Evolutionary conservation across 441 rosid genomes (phyloP), one percentile per base, ranked within the genome.

Genomic region (Mallotus repandus): DNA sequence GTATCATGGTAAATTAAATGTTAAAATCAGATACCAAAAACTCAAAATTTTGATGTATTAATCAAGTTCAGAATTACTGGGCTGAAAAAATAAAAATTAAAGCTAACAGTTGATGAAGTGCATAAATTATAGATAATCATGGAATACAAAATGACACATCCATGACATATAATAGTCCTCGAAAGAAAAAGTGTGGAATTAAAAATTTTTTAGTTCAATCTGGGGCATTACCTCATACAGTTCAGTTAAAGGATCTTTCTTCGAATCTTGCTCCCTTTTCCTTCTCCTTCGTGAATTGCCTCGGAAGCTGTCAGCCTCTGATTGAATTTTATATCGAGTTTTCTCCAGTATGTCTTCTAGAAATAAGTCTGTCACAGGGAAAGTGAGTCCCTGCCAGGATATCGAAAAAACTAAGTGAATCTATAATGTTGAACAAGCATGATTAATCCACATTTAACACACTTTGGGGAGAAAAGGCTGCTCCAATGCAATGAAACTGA

Each of bases 341-440:
- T 91, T 92, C 88, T 89, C 96, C 81, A 94, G 74, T 61, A 89
- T 84, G 83, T 94, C 98, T 84, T 91, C 99, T 29, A 94, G 84
- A 85, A 84, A 94, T 58, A 89, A 81, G 84, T 94, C 99, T 7
- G 77, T 72, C 71, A 94, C 99, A 66, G 98, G 97, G 76, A 86
- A 91, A 77, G 99, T 92, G 74, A 94, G 83, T 5, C 98, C 96
- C 99, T 94, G 83, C 76, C 54, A 83, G 76, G 57, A 73, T 56
- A 73, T 62, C 57, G 41, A 63, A 62, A 61, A 54, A 53, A 60
- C 50, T 29, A 68, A 21, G 65, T 63, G 4, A 62, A 72, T 45
- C 69, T 19, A 19, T 48, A 32, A 56, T 13, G 11, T 62, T n/a
- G 62, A 12, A 21, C 22, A 60, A 66, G 62, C 19, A 41, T 43